Conservation (phyloP, 108 stramenopile genomes). For the Fragilariopsis cylindrus region DNA sequence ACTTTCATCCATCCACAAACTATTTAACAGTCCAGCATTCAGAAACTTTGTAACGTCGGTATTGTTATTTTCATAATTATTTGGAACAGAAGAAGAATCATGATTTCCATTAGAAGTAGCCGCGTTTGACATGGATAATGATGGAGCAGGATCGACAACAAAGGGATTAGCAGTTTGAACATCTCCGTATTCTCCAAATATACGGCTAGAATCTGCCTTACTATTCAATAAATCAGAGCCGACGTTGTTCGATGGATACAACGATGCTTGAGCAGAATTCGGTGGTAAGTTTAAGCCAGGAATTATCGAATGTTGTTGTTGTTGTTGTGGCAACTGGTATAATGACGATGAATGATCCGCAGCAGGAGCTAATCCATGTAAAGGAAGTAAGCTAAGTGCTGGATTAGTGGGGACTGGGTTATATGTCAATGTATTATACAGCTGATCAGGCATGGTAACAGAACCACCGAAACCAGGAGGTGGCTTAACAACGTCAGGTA, state of each 20-base stretch:
- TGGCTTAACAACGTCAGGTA: background rate
- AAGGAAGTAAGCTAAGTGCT: background rate
- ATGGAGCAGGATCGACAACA: slow-evolving; percentile 6
- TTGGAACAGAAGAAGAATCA: background rate
- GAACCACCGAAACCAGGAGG: slow-evolving; percentile 23
- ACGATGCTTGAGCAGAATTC: background rate
- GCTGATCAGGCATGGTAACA: background rate
- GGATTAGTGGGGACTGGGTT: background rate
- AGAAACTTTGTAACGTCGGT: slow-evolving; percentile 15
- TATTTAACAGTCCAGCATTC: slow-evolving; percentile 27
- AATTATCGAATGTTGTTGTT: slow-evolving; percentile 1
- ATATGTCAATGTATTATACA: background rate
- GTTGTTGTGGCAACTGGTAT: slow-evolving; percentile 7
- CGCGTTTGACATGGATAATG: background rate
- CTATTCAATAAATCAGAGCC: background rate
- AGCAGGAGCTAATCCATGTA: background rate
- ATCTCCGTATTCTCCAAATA: slow-evolving; percentile 12
- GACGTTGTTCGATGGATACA: background rate
- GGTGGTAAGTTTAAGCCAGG: slow-evolving; percentile 6
- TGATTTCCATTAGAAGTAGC: background rate
- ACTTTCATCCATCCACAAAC: slow-evolving; percentile 23
- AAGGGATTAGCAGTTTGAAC: slow-evolving; percentile 35
- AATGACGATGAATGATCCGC: background rate
- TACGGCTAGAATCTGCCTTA: background rate
- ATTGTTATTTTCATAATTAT: background rate